Evolutionary conservation across 345 rosid genomes (phyloP), one percentile per base, ranked within the genome.

Genomic region (Leavenworthia alabamica): DNA sequence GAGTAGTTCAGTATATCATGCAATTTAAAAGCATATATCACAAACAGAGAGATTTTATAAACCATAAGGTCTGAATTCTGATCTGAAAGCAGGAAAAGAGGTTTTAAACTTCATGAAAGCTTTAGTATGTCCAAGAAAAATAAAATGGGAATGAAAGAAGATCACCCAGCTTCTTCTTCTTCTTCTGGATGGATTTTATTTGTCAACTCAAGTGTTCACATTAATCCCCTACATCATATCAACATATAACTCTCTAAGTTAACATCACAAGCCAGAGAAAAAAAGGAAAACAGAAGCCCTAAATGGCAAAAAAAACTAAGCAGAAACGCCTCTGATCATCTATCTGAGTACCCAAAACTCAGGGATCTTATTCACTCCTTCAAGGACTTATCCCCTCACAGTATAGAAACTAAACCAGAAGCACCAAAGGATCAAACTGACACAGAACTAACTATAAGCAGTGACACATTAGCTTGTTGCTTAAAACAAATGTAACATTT

Each of bases 131-230:
- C 28, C 55, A 64, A 71, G 19, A 14, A 48, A 56, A 71, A 49
- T 27, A 35, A 64, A 71, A 71, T 36, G 35, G 10, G 22, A 58
- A 64, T 13, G 9, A 49, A 49, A 57, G 43, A 23, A 47, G 23
- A 63, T 8, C 45, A n/a, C 0, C 23, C 66, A 36, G 56, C 56
- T 43, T 71, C 58, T 12, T 46, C 14, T 28, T 41, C 51, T 44
- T n/a, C n/a, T n/a, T n/a, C n/a, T n/a, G n/a, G n/a, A 42, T 41
- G 35, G 49, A 40, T 57, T 58, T 72, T 72, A 65, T 64, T 71
- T 56, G 66, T 24, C 52, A 29, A 44, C 63, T 5, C 17, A 52
- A 37, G 19, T 35, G 26, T 37, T 46, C 52, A 13, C n/a, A n/a
- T n/a, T 44, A 27, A 43, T 15, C 56, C 46, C 62, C 62, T 72